Evolutionary conservation across 495 filamentous ascomycete species (phyloP).

Genomic region (Aspergillus sclerotiicarbonarius): DNA sequence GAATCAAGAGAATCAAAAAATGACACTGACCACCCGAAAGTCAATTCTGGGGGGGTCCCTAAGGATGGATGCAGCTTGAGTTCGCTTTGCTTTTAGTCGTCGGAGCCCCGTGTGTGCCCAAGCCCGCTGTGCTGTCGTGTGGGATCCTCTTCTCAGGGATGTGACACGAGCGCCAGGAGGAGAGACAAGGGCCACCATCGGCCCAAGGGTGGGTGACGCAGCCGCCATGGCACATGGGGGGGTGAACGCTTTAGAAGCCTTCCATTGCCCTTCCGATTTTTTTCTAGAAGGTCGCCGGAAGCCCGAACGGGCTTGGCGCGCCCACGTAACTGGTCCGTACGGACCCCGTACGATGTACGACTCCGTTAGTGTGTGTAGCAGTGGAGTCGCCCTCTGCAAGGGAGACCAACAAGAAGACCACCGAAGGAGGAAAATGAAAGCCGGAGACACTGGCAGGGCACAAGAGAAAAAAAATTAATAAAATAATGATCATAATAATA

Average conservation of each 20-base stretch:
- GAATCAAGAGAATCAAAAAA: background rate
- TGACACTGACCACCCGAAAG: background rate
- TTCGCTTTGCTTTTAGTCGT: background rate
- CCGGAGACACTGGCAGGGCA: background rate
- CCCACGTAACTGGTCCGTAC: background rate
- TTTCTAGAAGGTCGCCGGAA: conserved; percentile 45
- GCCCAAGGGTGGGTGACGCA: conserved; percentile 12
- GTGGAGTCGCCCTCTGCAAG: conserved; percentile 23
- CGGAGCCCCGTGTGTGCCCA: background rate
- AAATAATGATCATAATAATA: too few species aligned
- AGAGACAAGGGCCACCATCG: conserved; percentile 7
- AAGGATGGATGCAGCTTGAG: background rate
- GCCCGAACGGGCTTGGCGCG: conserved; percentile 29
- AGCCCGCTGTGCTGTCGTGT: background rate
- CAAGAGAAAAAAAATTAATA: conserved; percentile 2
- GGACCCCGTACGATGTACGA: conserved; percentile 10
- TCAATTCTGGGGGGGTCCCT: background rate
- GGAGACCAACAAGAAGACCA: background rate
- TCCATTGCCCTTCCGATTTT: conserved; percentile 29
- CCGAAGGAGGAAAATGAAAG: conserved; percentile 8
- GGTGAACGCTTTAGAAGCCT: conserved; percentile 21
- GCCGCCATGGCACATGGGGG: conserved; percentile 15
- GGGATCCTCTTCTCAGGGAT: background rate
- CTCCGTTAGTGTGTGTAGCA: conserved; percentile 29
- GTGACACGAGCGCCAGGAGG: conserved; percentile 12